A percentile compares a stretch with the other conserved stretches of the same genome.
Evolutionary conservation across 257 asterid species (phyloP).

Genomic region (Capsicum baccatum): DNA sequence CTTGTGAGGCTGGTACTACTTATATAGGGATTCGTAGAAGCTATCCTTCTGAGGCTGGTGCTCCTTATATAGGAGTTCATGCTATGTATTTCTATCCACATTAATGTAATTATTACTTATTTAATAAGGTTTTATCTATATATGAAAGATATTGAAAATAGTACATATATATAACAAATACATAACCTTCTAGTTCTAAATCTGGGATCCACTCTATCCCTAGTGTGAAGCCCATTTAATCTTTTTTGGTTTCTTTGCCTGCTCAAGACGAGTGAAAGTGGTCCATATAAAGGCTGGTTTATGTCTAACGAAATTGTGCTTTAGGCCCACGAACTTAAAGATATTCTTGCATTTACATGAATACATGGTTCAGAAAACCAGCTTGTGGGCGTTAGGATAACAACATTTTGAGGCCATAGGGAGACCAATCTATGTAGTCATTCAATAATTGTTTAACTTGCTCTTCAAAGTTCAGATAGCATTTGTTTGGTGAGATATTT

Average conservation of each 20-base stretch:
- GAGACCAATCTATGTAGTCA: neutral
- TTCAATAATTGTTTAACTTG: neutral
- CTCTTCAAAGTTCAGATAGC: neutral
- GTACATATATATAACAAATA: neutral
- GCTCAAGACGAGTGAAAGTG: neutral
- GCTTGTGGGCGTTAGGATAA: neutral
- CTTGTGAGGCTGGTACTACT: no score
- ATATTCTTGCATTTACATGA: neutral
- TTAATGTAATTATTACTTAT: no score
- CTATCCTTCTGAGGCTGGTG: no score
- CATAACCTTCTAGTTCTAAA: neutral
- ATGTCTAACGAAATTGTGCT: neutral
- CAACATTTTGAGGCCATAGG: constrained; percentile 5
- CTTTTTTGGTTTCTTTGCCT: neutral
- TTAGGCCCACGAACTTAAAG: neutral
- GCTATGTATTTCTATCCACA: no score
- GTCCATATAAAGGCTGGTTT: neutral
- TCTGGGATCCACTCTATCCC: neutral
- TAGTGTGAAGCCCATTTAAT: neutral
- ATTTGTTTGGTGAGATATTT: neutral
- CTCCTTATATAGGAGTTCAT: no score
- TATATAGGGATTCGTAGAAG: no score
- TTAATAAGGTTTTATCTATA: neutral
- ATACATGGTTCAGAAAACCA: neutral
- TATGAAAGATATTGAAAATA: neutral